Evolutionary conservation across 306 rosid species (phyloP).

Genomic region (Abrus precatorius): DNA sequence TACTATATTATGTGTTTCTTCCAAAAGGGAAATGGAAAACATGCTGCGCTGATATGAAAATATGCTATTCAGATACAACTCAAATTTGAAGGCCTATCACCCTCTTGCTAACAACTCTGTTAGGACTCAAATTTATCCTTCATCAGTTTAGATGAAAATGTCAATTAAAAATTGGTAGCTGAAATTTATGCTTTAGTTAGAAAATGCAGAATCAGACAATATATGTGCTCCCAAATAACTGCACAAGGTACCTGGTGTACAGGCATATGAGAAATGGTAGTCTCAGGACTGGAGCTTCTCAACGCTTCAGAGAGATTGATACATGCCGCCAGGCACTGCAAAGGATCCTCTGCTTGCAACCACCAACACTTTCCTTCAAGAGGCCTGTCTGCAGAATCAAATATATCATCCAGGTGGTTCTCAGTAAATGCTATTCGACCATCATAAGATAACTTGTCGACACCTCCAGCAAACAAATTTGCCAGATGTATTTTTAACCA

Average conservation of each 20-base stretch:
- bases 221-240: slow-evolving; percentile 14
- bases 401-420: slow-evolving; percentile 75
- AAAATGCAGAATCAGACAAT: slow-evolving; percentile 35
- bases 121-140: slow-evolving; percentile 6
- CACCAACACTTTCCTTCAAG: slow-evolving; percentile 96
- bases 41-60: not conserved
- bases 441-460: slow-evolving; percentile 81
- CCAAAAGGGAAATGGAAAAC: slow-evolving; percentile 17
- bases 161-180: slow-evolving; percentile 17
- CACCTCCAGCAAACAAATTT: slow-evolving; percentile 92
- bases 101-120: not conserved
- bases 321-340: slow-evolving; percentile 93
- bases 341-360: slow-evolving; percentile 97
- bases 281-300: slow-evolving; percentile 90
- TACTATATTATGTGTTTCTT: not conserved
- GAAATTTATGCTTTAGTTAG: not conserved
- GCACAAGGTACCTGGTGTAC: slow-evolving; percentile 82
- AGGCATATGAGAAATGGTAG: slow-evolving; percentile 83
- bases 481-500: slow-evolving; percentile 99
- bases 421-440: slow-evolving; percentile 77
- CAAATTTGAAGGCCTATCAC: slow-evolving; percentile 23
- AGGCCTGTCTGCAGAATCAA: slow-evolving; percentile 89
- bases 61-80: slow-evolving; percentile 4
- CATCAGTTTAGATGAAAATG: slow-evolving; percentile 21
- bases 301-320: slow-evolving; percentile 86